Percentiles rank a stretch among this genome's conserved stretches.
Evolutionary conservation across 768 basidiomycete genomes (phyloP).

Genomic region (Lactarius hengduanensis): DNA sequence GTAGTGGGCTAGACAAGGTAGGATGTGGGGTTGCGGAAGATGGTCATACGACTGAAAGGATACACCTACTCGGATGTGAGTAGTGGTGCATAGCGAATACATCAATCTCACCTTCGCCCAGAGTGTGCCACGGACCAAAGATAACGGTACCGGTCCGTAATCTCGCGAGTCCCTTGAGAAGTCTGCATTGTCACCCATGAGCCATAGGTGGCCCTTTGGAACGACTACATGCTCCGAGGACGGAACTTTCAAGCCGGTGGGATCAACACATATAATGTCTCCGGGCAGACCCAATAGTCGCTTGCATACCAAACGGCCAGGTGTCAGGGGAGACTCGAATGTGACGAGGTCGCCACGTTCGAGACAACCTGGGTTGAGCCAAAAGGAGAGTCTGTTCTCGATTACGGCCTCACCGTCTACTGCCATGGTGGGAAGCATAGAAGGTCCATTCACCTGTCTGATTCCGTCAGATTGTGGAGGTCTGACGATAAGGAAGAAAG

Average conservation of each 20-base stretch:
- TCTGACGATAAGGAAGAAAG: constrained; percentile 7
- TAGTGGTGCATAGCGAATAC: not conserved
- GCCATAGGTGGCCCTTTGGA: constrained; percentile 87
- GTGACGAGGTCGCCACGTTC: constrained; percentile 77
- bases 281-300: constrained; percentile 88
- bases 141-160: constrained; percentile 92
- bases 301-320: constrained; percentile 74
- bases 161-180: constrained; percentile 82
- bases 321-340: constrained; percentile 66
- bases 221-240: constrained; percentile 72
- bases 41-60: constrained; percentile 30
- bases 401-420: constrained; percentile 57
- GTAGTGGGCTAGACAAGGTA: constrained; percentile 39
- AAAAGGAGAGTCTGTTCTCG: constrained; percentile 58
- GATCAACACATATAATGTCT: constrained; percentile 86
- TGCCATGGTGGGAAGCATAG: constrained; percentile 78
- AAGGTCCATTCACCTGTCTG: constrained; percentile 64
- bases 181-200: constrained; percentile 84
- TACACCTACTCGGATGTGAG: constrained; percentile 31
- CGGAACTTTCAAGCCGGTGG: constrained; percentile 61
- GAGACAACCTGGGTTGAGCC: constrained; percentile 50
- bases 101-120: constrained; percentile 54
- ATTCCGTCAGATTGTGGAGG: constrained; percentile 8
- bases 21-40: constrained; percentile 37
- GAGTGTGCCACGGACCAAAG: constrained; percentile 67